Base-by-base conservation (phyloP, 2,329 filamentous ascomycete species). In the Neonectria magnoliae region DNA sequence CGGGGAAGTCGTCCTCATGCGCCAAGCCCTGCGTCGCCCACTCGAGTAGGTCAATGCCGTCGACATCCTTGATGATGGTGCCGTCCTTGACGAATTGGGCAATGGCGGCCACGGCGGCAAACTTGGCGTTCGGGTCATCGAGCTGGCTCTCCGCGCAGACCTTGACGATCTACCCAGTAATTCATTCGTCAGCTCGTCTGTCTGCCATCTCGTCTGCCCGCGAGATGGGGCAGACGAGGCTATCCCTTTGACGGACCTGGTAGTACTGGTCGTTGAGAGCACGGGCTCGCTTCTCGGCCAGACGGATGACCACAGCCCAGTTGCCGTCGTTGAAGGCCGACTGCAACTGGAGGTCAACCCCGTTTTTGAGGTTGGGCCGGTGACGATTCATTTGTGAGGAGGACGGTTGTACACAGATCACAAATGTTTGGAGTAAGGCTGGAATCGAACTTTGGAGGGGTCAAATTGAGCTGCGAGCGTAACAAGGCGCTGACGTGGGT, bases 221-320 rank as follows among this genome's bases (percentile, higher is more conserved):
- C 11, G 10, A 33, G 1, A 33, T 33, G 1, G 3, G 4, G 10
- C 9, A 13, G 31, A 33, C 10, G 11, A 5, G 42, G 38, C 18
- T n/a, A 10, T 14, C 18, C 47, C 42, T 54, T 41, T 36, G 42
- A 54, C 80, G 64, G 70, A 88, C 85, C 78, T 87, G 82, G 69
- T 85, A 88, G 71, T 88, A 89, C 8, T 83, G 79, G 45, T 88
- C 86, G 56, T 86, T 85, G 45, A 79, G 80, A 2, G 79, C 75
- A 68, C 82, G 82, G 61, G 79, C 78, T 29, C 84, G 79, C 75
- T 86, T 84, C 66, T 85, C 83, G 14, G 87, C 86, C 14, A 88
- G 79, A 29, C 83, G 84, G 27, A 83, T 78, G 57, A 83, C 85
- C 16, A 78, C 77, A 18, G 79, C 69, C 87, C 86, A 89, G 75